Conservation (phyloP, 768 basidiomycete genomes). For the Kwoniella pini region DNA sequence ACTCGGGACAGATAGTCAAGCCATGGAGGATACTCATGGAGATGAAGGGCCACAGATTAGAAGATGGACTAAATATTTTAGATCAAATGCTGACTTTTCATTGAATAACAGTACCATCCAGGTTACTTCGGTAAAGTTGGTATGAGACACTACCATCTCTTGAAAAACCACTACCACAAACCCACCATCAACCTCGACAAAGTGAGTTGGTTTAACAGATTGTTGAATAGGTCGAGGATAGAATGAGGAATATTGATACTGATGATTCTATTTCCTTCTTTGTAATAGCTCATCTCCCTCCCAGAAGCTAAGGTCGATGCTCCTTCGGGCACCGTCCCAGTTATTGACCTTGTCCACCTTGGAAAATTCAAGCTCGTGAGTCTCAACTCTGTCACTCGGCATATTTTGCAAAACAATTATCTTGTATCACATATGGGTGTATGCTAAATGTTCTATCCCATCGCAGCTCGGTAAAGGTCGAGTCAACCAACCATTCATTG, state of each 20-base stretch:
- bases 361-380: slow-evolving; percentile 55
- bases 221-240: background rate
- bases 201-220: slow-evolving; percentile 40
- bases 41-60: no score
- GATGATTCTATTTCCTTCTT: background rate
- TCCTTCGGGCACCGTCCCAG: slow-evolving; percentile 67
- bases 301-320: slow-evolving; percentile 54
- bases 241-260: background rate
- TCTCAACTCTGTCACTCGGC: background rate
- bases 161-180: slow-evolving; percentile 85
- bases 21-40: no score
- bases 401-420: no score
- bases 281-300: slow-evolving; percentile 53
- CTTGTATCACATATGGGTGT: no score
- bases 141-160: slow-evolving; percentile 98
- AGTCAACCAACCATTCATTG: slow-evolving; percentile 80
- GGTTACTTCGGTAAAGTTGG: slow-evolving; percentile 99
- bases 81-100: background rate
- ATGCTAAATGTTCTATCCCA: no score
- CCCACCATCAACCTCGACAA: slow-evolving; percentile 99
- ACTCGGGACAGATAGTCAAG: no score
- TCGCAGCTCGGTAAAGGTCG: slow-evolving; percentile 81
- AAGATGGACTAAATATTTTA: no score
- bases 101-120: slow-evolving; percentile 72
- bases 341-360: slow-evolving; percentile 68